Base-by-base conservation (phyloP, 495 filamentous ascomycete species). In the Podospora australis region DNA sequence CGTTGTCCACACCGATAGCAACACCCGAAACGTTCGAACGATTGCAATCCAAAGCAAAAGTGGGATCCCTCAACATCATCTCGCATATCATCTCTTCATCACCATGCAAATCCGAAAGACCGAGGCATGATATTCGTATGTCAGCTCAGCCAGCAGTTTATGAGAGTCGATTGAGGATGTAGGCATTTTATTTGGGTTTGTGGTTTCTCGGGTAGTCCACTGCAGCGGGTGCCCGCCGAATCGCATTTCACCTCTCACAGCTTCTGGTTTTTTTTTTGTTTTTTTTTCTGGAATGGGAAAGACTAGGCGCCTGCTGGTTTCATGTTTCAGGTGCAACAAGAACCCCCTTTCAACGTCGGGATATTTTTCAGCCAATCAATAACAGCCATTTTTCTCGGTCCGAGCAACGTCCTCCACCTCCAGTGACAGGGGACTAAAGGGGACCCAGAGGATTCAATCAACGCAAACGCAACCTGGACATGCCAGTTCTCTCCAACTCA, bases 281-380 rank as follows among this genome's bases (percentile, higher is more conserved):
- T 47, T 29, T 42, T 43, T 45, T 41, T 38, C 40, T 43, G 40
- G 40, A 43, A 13, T 39, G 16, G n/a, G n/a, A n/a, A n/a, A n/a
- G 34, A 24, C 40, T 40, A 16, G 49, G 45, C 45, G 46, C 39
- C 39, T 13, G 39, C 16, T 13, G 40, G 48, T 56, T 45, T 52
- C 53, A 44, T 52, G 53, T 56, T 56, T 56, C 53, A 56, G 53
- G 53, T 56, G 25, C 8, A 13, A 26, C 24, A 11, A 17, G 36
- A 13, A 23, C 4, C 10, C 13, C 6, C 28, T 35, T 30, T 21
- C 19, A 41, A 39, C 42, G 38, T 20, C 11, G 20, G 21, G 30
- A 47, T 6, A 21, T 47, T 3, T 30, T 26, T 40, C 36, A 44
- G 16, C 50, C 48, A 50, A 47, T 52, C 36, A 24, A n/a, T 1